Evolutionary conservation across 768 basidiomycete genomes (phyloP).

Genomic region (Heimioporus sp.): DNA sequence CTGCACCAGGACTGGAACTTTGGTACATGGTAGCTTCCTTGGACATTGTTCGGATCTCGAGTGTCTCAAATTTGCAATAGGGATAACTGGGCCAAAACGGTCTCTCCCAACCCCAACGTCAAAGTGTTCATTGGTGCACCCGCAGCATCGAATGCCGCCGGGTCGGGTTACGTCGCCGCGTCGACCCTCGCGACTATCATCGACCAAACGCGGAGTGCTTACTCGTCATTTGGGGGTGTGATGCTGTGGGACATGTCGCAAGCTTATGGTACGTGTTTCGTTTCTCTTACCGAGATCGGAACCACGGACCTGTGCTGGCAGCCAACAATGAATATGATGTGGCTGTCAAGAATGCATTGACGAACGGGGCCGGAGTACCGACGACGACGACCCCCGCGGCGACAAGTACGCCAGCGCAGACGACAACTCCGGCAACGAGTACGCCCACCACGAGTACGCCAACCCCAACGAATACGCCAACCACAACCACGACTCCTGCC

Average conservation of each 20-base stretch:
- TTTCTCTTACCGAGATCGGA: not conserved
- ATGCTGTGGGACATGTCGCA: conserved; percentile 46
- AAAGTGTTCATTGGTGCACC: conserved; percentile 52
- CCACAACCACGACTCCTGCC: no score
- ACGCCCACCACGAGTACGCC: no score
- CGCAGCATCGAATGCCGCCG: conserved; percentile 41
- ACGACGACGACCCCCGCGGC: not conserved
- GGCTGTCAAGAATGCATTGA: conserved; percentile 57
- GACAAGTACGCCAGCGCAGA: no score
- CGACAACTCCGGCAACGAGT: no score
- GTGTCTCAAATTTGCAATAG: conserved; percentile 23
- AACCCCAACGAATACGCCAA: no score
- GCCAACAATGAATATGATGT: conserved; percentile 59
- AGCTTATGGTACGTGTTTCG: conserved; percentile 36
- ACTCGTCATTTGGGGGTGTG: conserved; percentile 48
- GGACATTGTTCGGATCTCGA: not conserved
- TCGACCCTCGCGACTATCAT: conserved; percentile 36
- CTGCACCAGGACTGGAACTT: conserved; percentile 47
- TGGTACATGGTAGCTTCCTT: conserved; percentile 34
- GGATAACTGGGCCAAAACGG: conserved; percentile 47
- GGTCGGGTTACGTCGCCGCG: conserved; percentile 42
- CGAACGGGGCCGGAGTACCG: conserved; percentile 17
- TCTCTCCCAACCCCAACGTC: conserved; percentile 44
- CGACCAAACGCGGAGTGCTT: conserved; percentile 32
- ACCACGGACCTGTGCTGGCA: conserved; percentile 6